These are phyloP conservation scores for Candolleomyces efflorescens DNA, from an alignment of 768 basidiomycete species.

Conservation along the genomic window DNA sequence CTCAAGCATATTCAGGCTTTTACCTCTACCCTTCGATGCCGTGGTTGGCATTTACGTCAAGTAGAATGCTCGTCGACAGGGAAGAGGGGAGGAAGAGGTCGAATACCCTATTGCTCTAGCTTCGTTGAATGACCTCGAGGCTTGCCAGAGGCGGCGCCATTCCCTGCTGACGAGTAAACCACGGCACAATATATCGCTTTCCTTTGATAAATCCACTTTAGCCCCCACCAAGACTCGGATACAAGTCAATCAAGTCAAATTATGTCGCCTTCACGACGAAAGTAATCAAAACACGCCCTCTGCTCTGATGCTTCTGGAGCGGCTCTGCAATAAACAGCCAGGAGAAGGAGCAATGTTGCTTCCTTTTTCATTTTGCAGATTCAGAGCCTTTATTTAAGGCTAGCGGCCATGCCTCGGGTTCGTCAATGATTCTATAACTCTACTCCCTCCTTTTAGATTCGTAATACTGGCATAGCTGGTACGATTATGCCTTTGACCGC, in stretches of 20 bases:
- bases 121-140: too few relatives aligned
- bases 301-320: background rate
- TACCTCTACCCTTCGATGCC: too few relatives aligned
- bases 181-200: background rate
- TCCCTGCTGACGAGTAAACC: too few relatives aligned
- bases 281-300: conserved; percentile 2
- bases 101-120: too few relatives aligned
- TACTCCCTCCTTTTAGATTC: background rate
- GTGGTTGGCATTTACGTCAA: too few relatives aligned
- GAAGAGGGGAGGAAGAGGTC: too few relatives aligned
- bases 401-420: background rate
- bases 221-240: background rate
- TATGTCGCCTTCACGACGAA: conserved; percentile 4
- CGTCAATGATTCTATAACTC: background rate
- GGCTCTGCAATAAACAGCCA: background rate
- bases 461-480: background rate
- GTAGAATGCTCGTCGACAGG: too few relatives aligned
- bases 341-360: background rate
- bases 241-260: background rate
- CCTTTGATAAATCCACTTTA: background rate
- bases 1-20: too few relatives aligned
- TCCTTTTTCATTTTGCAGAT: conserved; percentile 2
- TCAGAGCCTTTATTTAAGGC: conserved; percentile 2
- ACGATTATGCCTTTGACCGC: conserved; percentile 1
- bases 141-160: too few relatives aligned